Base-by-base conservation (phyloP, 768 basidiomycete genomes). In the Suillus discolor region DNA sequence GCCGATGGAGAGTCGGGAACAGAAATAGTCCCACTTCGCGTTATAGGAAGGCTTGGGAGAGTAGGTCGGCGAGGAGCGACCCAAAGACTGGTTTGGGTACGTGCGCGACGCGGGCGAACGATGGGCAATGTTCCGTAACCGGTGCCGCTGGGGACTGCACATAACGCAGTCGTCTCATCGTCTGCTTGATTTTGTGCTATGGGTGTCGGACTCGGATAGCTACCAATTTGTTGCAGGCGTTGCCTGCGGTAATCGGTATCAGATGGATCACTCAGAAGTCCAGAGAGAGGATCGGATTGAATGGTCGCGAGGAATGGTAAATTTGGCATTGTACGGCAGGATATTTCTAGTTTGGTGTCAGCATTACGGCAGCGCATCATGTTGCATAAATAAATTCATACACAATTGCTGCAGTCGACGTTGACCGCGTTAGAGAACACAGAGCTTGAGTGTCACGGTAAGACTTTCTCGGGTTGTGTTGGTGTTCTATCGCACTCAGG, bases 111-210 rank as follows among this genome's bases (percentile, higher is more conserved):
- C 69, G 77, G 66, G 12, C 66, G 72, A 11, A 74, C 70, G 16
- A 71, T 54, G 64, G 81, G 75, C n/a, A 85, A 66, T 4, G 91
- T 85, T 18, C 91, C 91, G 70, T 93, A 93, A 18, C 81, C 82
- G 2, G 74, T 72, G 1, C 69, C 69, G 57, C 70, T 66, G n/a
- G 71, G 65, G 9, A 71, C 62, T 38, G 73, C 71, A 8, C 74
- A 78, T 47, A 85, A 72, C 11, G 74, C 73, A 15, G 82, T 74
- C 1, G 73, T 65, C 68, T 85, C 85, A 23, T 74, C 66, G 28
- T 65, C 59, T 12, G 42, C 57, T 41, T 66, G 45, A 62, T 65
- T 61, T 28, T 42, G 41, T n/a, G 54, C 8, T 18, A 6, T 6
- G 6, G 54, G 54, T 12, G 18, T 4, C n/a, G 31, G 39, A 20